Base-by-base conservation (phyloP, 768 basidiomycete species). In the Trametes elegans region DNA sequence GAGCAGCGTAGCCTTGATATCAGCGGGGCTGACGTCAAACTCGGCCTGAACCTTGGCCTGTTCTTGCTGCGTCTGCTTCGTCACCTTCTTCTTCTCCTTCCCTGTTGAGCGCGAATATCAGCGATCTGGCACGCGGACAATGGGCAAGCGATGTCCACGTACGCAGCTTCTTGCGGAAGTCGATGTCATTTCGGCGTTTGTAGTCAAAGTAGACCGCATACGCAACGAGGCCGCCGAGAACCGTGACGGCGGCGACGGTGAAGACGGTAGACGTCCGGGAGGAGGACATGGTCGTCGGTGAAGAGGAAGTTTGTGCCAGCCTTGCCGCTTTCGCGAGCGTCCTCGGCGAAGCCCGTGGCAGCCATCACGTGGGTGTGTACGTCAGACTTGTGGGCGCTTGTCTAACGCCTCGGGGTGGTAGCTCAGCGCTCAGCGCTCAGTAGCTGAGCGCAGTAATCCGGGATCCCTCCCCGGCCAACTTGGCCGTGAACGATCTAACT, bases 161-260 rank as follows among this genome's bases (percentile, higher is more conserved):
- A 89, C 94, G 84, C 54, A 98, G 80, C 68, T 83, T 85, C 74
- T 84, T 93, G 69, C 97, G 84, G 80, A 99, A 99, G 14, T 80
- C 78, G 38, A 76, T 71, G 67, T 97, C 93, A 68, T 89, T 91
- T 66, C 95, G 82, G 47, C 97, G 86, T 76, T 82, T 90, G 76
- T 96, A 86, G 78, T 99, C 97, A 66, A 98, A 99, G 74, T 93
- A 98, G 49, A 83, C 79, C 27, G 89, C 93, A 70, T 98, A 98
- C 21, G 85, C 92, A 31, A 89, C 71, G 34, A 85, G 63, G 42
- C 73, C 67, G 41, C 84, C 56, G 29, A 72, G 78, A 39, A 81
- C 79, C 19, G 85, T 78, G 49, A 76, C 65, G 40, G 72, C 71
- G 19, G 76, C 73, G 62, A 74, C 68, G 32, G 76, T 71, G 60